A percentile compares a stretch with the other conserved stretches of the same genome.
Conservation (phyloP, 2,329 filamentous ascomycete genomes). For the Aureobasidium sp. region DNA sequence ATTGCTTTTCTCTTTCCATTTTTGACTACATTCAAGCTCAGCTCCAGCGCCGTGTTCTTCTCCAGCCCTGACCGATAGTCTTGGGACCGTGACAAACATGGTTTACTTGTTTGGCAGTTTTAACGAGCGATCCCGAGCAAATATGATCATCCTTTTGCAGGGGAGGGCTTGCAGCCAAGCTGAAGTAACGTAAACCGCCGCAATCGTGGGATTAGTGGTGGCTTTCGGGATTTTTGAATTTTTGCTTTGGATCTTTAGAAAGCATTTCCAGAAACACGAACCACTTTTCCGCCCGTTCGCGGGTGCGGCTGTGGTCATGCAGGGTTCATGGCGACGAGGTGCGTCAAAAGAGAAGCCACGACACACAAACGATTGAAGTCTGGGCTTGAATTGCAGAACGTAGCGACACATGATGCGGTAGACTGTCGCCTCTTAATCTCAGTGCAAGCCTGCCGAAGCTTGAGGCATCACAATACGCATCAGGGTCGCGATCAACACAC, state of each 20-base stretch:
- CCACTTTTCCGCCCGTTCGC: not conserved
- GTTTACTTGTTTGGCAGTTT: not conserved
- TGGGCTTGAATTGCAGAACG: not conserved
- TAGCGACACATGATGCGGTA: not conserved
- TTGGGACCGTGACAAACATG: not conserved
- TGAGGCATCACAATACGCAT: not conserved
- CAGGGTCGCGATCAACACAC: not conserved
- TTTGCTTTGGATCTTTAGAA: not conserved
- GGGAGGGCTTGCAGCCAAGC: not conserved
- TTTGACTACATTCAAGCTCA: not conserved
- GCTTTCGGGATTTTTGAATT: not conserved
- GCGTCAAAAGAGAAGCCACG: not conserved
- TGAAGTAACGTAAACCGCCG: not conserved
- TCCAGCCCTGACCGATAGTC: not conserved
- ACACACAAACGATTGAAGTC: not conserved
- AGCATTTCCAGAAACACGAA: not conserved
- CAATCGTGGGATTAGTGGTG: not conserved
- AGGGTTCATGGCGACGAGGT: not conserved
- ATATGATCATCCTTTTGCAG: not conserved
- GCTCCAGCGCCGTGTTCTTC: not conserved
- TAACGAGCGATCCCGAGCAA: not conserved
- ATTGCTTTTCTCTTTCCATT: not conserved
- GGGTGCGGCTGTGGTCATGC: slow-evolving; percentile 4
- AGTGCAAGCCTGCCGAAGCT: not conserved
- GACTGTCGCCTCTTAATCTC: not conserved